Conservation (phyloP, 2,329 filamentous ascomycete species). For the Zymoseptoria pseudotritici region DNA sequence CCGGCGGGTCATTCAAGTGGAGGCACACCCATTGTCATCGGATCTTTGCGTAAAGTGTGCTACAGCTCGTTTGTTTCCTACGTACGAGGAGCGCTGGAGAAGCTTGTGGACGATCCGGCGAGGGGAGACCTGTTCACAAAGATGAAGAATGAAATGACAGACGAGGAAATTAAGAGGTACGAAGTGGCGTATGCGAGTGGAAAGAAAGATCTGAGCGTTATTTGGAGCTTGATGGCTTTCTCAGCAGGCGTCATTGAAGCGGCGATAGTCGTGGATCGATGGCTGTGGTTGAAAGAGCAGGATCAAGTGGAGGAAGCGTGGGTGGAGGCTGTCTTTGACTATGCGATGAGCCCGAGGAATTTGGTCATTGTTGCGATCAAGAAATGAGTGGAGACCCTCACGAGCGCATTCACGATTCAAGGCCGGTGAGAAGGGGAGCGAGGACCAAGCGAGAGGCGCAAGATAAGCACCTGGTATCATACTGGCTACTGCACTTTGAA, state of each 20-base stretch:
- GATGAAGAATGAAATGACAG: constrained; percentile 58
- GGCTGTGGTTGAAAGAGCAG: constrained; percentile 78
- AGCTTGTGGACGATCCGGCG: constrained; percentile 57
- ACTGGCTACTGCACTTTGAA: too few species aligned
- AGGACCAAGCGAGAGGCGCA: too few species aligned
- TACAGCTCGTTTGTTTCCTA: constrained; percentile 71
- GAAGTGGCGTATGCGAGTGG: constrained; percentile 55
- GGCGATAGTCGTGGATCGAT: constrained; percentile 82
- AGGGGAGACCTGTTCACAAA: constrained; percentile 43
- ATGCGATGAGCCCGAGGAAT: constrained; percentile 76
- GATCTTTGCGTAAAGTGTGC: constrained; percentile 70
- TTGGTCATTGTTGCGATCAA: constrained; percentile 90
- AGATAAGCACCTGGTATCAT: too few species aligned
- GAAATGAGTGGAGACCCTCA: constrained; percentile 26
- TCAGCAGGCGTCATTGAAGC: constrained; percentile 85
- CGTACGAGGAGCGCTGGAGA: constrained; percentile 70
- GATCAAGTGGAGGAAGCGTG: constrained; percentile 63
- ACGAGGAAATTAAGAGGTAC: constrained; percentile 68
- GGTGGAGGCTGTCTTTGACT: constrained; percentile 93
- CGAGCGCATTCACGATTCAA: too few species aligned
- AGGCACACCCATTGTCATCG: constrained; percentile 73
- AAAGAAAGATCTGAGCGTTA: constrained; percentile 74
- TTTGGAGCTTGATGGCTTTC: constrained; percentile 96
- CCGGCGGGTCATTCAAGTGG: constrained; percentile 32
- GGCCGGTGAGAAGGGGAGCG: too few species aligned